phyloP scores from a whole-genome alignment of 2,329 filamentous ascomycete genomes.

The Hymenoscyphus linearis region DNA sequence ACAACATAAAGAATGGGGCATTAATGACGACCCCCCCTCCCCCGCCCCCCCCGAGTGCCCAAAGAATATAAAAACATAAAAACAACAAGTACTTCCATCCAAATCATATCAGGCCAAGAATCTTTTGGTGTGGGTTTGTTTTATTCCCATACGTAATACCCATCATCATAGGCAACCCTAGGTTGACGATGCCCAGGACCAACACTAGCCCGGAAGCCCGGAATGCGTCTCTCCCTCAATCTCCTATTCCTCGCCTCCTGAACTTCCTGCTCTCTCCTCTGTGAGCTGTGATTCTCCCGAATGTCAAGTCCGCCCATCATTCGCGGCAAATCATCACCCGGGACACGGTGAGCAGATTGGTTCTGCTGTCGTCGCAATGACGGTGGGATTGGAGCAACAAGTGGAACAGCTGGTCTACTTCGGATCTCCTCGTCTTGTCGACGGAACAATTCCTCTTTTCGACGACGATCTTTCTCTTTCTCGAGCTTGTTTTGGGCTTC shows the following conservation, averaged over 20 bases:
- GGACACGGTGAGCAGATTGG: slow-evolving; percentile 4
- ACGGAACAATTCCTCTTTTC: slow-evolving; percentile 19
- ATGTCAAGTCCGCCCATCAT: slow-evolving; percentile 19
- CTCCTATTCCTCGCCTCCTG: slow-evolving; percentile 22
- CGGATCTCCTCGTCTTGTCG: slow-evolving; percentile 29
- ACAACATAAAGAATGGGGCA: neutral
- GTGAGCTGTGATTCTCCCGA: slow-evolving; percentile 1
- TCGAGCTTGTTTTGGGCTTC: neutral
- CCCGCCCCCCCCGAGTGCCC: neutral
- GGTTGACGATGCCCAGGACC: slow-evolving; percentile 23
- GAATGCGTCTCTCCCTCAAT: slow-evolving; percentile 24
- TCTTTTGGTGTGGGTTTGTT: neutral
- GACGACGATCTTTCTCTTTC: slow-evolving; percentile 10
- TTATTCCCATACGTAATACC: slow-evolving; percentile 29
- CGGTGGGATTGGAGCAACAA: slow-evolving; percentile 10
- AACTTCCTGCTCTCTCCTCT: slow-evolving; percentile 10
- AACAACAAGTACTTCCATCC: neutral
- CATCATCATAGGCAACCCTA: slow-evolving; percentile 29
- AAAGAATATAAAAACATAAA: neutral
- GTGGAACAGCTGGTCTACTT: slow-evolving; percentile 24
- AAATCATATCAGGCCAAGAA: neutral
- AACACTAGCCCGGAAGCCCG: slow-evolving; percentile 20
- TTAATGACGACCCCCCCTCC: neutral
- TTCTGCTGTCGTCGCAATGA: slow-evolving; percentile 3
- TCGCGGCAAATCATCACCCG: slow-evolving; percentile 11